A percentile compares a stretch with the other conserved stretches of the same genome.
phyloP scores from a whole-genome alignment of 2,329 filamentous ascomycete genomes.

The Diaporthe longicolla region DNA sequence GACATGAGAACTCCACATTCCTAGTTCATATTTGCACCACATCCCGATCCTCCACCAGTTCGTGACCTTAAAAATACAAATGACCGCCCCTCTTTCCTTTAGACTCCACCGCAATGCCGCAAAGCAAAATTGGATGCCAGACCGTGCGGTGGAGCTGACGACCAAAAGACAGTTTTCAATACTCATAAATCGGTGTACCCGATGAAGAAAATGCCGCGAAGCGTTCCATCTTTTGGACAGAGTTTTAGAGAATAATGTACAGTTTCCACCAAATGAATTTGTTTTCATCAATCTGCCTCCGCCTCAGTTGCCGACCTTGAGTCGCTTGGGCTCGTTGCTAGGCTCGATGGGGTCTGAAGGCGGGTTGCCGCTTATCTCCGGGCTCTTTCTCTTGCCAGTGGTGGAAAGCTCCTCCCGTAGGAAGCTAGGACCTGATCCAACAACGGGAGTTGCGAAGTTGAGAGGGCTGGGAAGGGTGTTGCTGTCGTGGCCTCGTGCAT shows the following conservation, averaged over 20 bases:
- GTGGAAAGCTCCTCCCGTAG: constrained; percentile 66
- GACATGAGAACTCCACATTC: constrained; percentile 23
- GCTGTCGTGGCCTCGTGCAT: constrained; percentile 78
- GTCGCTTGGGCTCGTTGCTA: constrained; percentile 65
- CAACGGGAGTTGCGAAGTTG: constrained; percentile 89
- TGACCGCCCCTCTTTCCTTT: constrained; percentile 13
- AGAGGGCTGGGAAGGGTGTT: constrained; percentile 94
- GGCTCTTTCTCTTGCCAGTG: constrained; percentile 69
- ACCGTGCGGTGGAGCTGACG: constrained; percentile 29
- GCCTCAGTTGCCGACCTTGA: constrained; percentile 63
- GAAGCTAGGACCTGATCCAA: constrained; percentile 74
- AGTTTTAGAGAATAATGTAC: constrained; percentile 33
- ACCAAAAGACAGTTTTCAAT: constrained; percentile 3
- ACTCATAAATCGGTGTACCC: constrained; percentile 12
- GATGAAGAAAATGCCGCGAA: constrained; percentile 37
- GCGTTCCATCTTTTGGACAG: constrained; percentile 39
- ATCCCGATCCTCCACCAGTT: not conserved
- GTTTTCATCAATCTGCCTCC: not conserved
- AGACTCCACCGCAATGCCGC: constrained; percentile 30
- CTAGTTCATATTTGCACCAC: constrained; percentile 12
- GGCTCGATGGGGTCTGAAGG: constrained; percentile 58
- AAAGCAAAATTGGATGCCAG: constrained; percentile 24
- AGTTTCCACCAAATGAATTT: constrained; percentile 34
- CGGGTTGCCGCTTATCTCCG: constrained; percentile 60
- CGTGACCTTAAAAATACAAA: constrained; percentile 1